phyloP scores from a whole-genome alignment of 176 grass and related monocot genomes.

The Elaeis guineensis region DNA sequence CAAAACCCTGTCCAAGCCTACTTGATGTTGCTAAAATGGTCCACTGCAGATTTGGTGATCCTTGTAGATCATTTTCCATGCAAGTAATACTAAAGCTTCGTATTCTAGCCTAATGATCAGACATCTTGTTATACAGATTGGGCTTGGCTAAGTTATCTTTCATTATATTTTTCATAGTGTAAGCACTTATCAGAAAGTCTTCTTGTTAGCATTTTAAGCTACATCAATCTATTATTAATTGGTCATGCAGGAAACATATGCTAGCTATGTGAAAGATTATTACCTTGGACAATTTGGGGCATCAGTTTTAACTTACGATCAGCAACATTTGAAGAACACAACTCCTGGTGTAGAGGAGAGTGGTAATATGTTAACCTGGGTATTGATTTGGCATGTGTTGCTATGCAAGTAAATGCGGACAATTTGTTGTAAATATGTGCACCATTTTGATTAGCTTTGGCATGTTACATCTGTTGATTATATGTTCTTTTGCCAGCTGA shows the following conservation, averaged over 20 bases:
- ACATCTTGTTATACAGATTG: no score
- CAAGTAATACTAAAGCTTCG: no score
- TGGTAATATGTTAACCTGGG: slow-evolving; percentile 32
- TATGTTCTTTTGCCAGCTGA: slow-evolving; percentile 42
- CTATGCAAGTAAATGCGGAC: slow-evolving; percentile 4
- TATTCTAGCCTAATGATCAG: no score
- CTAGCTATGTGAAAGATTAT: slow-evolving; percentile 66
- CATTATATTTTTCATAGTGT: no score
- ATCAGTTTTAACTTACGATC: slow-evolving; percentile 66
- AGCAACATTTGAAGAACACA: slow-evolving; percentile 62
- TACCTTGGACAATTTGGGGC: slow-evolving; percentile 44
- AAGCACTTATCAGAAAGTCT: no score
- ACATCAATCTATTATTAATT: not conserved
- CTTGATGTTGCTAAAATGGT: no score
- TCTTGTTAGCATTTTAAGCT: no score
- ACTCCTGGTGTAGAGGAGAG: slow-evolving; percentile 42
- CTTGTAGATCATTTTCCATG: no score
- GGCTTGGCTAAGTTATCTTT: no score
- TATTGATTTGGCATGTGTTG: not conserved
- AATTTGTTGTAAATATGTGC: not conserved
- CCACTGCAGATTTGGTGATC: no score
- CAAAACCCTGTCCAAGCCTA: no score
- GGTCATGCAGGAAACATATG: slow-evolving; percentile 56
- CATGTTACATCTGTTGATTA: slow-evolving; percentile 4
- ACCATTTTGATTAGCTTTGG: slow-evolving; percentile 2